Percentiles rank a stretch among this genome's conserved stretches.
These are phyloP conservation scores for Pseudophaeomoniella oleicola DNA, from an alignment of 2,329 filamentous ascomycete species.

Conservation along the genomic window DNA sequence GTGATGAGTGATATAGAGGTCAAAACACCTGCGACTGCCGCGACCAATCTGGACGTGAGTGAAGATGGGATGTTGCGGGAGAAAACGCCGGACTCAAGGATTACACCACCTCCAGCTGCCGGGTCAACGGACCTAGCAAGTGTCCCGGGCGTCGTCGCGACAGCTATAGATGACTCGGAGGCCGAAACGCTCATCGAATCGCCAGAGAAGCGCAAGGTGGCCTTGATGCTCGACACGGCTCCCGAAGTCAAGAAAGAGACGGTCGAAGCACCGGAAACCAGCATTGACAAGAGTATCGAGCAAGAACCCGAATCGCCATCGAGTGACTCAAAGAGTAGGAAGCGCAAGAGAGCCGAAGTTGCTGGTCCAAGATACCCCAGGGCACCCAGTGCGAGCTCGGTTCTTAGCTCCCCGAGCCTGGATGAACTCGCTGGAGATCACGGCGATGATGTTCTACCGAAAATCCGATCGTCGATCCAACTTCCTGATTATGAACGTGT, in stretches of 20 bases:
- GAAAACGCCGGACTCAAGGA: too few relatives aligned
- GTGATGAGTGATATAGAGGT: too few relatives aligned
- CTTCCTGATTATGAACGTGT: background rate
- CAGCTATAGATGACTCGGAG: conserved; percentile 28
- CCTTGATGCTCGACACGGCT: conserved; percentile 11
- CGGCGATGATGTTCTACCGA: background rate
- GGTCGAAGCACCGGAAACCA: conserved; percentile 4
- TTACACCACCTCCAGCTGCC: too few relatives aligned
- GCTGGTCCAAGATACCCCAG: conserved; percentile 3
- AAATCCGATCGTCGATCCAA: background rate
- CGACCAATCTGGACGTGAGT: conserved; percentile 4
- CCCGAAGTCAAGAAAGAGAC: too few relatives aligned
- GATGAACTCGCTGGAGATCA: background rate
- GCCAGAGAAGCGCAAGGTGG: conserved; percentile 28
- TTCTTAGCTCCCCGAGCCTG: conserved; percentile 10
- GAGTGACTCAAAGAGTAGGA: conserved; percentile 9
- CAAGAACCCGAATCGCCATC: conserved; percentile 5
- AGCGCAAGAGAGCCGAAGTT: conserved; percentile 11
- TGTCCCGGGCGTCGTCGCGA: too few relatives aligned
- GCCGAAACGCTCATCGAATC: conserved; percentile 35
- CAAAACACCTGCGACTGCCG: conserved; percentile 10
- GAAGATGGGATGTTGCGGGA: conserved; percentile 9
- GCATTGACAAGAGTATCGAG: conserved; percentile 3
- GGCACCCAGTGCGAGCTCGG: conserved; percentile 12
- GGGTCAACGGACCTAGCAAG: too few relatives aligned